Percentiles rank a stretch among this genome's conserved stretches.
Conservation (phyloP, 345 rosid species). For the Aquilaria yunnanensis region DNA sequence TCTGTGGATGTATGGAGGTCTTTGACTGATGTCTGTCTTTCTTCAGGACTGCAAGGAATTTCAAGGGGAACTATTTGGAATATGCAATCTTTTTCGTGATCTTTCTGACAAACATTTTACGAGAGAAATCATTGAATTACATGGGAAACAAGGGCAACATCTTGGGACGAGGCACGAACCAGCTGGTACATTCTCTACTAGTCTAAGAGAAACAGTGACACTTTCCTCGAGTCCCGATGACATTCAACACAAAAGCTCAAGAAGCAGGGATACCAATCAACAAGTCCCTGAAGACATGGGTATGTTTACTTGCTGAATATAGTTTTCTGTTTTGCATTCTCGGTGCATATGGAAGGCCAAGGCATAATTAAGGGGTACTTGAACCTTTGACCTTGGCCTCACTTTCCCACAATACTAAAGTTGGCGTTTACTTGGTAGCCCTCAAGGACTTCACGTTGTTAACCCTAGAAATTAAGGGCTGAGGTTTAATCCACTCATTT, state of each 20-base stretch:
- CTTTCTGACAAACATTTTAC: constrained; percentile 87
- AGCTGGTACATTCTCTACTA: constrained; percentile 14
- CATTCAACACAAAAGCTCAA: background rate
- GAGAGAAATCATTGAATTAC: constrained; percentile 66
- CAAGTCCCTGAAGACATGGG: constrained; percentile 59
- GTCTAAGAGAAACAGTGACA: constrained; percentile 14
- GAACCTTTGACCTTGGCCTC: too few relatives aligned
- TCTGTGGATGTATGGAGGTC: constrained; percentile 1
- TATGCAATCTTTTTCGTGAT: constrained; percentile 85
- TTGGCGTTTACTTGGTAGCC: too few relatives aligned
- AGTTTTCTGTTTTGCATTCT: too few relatives aligned
- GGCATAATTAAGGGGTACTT: too few relatives aligned
- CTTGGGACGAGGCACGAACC: constrained; percentile 19
- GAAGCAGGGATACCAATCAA: constrained; percentile 13
- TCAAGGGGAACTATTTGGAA: constrained; percentile 94
- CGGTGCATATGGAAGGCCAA: too few relatives aligned
- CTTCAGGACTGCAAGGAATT: constrained; percentile 87
- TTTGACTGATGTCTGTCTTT: constrained; percentile 7
- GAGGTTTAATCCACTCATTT: too few relatives aligned
- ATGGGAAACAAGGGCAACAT: constrained; percentile 31
- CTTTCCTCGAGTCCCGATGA: constrained; percentile 11
- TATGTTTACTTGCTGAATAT: constrained; percentile 19
- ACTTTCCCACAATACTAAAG: background rate
- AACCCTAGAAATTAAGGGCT: too few relatives aligned
- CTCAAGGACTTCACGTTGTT: too few relatives aligned